Conservation (phyloP, 2,329 filamentous ascomycete species). For the Fusarium vanettenii region DNA sequence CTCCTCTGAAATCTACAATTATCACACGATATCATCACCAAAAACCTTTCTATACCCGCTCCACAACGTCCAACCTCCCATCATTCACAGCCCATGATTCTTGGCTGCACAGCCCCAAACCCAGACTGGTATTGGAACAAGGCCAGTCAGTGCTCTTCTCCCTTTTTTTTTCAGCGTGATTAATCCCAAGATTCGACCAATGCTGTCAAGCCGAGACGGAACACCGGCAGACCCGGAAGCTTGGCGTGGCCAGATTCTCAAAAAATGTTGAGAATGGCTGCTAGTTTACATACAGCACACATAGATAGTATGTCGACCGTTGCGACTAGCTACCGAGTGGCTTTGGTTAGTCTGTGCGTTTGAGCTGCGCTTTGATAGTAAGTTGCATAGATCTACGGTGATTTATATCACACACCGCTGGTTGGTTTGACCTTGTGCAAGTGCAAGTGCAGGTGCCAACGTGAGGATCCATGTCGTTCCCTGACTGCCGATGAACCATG, state of each 20-base stretch:
- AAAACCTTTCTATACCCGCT: background rate
- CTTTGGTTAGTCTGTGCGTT: background rate
- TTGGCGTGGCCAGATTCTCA: background rate
- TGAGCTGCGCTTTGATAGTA: background rate
- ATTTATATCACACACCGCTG: background rate
- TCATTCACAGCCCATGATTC: constrained; percentile 19
- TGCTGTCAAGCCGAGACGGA: background rate
- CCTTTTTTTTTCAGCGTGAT: constrained; percentile 10
- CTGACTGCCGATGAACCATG: background rate
- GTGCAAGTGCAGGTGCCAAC: background rate
- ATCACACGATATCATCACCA: background rate
- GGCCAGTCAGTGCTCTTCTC: background rate
- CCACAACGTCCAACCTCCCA: background rate
- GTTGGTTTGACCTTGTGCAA: background rate
- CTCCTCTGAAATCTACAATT: background rate
- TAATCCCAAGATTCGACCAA: background rate
- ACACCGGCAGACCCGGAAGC: background rate
- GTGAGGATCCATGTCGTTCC: background rate
- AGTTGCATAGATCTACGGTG: background rate
- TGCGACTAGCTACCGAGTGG: background rate
- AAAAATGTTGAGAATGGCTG: background rate
- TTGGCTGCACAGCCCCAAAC: constrained; percentile 28
- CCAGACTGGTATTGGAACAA: constrained; percentile 14
- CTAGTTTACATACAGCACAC: background rate
- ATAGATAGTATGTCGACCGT: background rate